phyloP scores from a whole-genome alignment of 495 filamentous ascomycete species.

The Penicillium alfredii region DNA sequence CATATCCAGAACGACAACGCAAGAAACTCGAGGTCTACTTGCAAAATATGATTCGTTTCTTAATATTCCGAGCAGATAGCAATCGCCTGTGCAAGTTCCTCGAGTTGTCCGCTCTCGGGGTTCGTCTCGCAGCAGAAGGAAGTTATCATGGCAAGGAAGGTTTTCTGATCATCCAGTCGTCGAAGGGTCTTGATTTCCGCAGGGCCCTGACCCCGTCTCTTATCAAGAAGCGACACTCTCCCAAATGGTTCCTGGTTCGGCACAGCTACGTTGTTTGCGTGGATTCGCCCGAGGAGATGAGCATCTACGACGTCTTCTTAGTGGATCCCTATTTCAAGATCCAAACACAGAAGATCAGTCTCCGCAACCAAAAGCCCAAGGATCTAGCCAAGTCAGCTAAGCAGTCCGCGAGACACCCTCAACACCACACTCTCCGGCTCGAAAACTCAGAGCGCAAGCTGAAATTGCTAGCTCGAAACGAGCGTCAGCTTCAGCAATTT shows the following conservation, averaged over 20 bases:
- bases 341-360: conserved; percentile 56
- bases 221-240: conserved; percentile 72
- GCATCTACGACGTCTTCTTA: conserved; percentile 97
- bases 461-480: conserved; percentile 87
- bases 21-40: conserved; percentile 86
- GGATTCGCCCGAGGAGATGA: conserved; percentile 96
- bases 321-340: conserved; percentile 81
- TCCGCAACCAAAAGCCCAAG: conserved; percentile 60
- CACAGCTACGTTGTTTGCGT: conserved; percentile 97
- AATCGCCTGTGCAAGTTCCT: conserved; percentile 95
- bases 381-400: conserved; percentile 56
- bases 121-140: conserved; percentile 90
- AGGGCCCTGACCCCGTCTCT: conserved; percentile 68
- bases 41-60: conserved; percentile 87
- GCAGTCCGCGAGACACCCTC: conserved; percentile 57
- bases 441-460: conserved; percentile 83
- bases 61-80: conserved; percentile 93
- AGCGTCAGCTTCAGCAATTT: conserved; percentile 83
- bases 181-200: conserved; percentile 85
- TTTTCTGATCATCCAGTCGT: conserved; percentile 81
- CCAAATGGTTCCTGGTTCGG: conserved; percentile 97
- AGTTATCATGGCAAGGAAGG: conserved; percentile 98
- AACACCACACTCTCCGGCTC: conserved; percentile 80
- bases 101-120: conserved; percentile 88
- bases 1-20: conserved; percentile 65